phyloP scores from a whole-genome alignment of 116 monocot species.

The Zostera marina region DNA sequence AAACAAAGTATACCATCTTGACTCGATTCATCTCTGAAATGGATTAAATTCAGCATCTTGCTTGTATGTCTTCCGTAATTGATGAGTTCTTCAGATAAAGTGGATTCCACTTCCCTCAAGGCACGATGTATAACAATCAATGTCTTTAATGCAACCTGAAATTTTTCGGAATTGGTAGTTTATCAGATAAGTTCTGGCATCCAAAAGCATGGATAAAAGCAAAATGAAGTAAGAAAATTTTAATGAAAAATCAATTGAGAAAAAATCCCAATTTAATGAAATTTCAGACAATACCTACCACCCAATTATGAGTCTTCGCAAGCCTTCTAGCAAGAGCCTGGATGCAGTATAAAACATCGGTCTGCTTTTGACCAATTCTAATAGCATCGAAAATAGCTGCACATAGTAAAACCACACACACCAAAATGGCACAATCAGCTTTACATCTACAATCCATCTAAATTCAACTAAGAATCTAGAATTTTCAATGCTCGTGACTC shows the following conservation, averaged over 20 bases:
- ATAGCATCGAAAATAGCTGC: constrained; percentile 59
- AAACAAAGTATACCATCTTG: constrained; percentile 31
- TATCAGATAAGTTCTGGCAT: background rate
- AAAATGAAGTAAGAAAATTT: too few relatives aligned
- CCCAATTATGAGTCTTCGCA: constrained; percentile 77
- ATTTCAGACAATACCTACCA: constrained; percentile 23
- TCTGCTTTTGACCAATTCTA: constrained; percentile 59
- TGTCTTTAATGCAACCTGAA: constrained; percentile 79
- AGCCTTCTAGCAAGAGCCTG: constrained; percentile 53
- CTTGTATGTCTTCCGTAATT: constrained; percentile 33
- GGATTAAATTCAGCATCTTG: constrained; percentile 62
- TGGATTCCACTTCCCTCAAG: constrained; percentile 62
- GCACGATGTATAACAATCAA: constrained; percentile 79
- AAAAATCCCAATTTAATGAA: background rate
- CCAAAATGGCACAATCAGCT: background rate
- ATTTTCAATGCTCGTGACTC: too few relatives aligned
- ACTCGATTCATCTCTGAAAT: constrained; percentile 90
- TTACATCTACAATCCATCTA: background rate
- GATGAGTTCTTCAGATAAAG: constrained; percentile 61
- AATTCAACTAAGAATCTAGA: background rate
- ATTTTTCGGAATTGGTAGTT: background rate
- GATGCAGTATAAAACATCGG: constrained; percentile 73
- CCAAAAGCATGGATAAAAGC: too few relatives aligned
- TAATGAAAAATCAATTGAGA: background rate
- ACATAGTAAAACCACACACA: background rate